Percentiles rank a stretch among this genome's conserved stretches.
Conservation (phyloP, 129 eudicot species). For the Sambucus nigra region DNA sequence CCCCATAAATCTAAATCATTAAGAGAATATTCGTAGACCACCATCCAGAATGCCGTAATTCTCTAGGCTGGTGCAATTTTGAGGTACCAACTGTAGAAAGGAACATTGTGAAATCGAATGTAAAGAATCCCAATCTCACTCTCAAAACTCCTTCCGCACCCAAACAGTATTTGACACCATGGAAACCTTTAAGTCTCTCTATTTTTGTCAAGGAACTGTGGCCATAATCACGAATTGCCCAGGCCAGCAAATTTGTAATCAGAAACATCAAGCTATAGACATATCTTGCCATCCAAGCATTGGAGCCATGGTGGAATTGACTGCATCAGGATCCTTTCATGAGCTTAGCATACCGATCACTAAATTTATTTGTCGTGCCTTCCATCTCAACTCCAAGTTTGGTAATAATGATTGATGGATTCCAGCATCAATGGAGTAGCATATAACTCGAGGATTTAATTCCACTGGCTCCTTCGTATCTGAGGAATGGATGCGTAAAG, state of each 20-base stretch:
- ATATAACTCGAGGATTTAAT: no score
- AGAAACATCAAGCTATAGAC: conserved; percentile 65
- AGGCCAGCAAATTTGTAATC: conserved; percentile 61
- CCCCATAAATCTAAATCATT: conserved; percentile 50
- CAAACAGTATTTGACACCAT: conserved; percentile 56
- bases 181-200: conserved; percentile 46
- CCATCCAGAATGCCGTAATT: conserved; percentile 75
- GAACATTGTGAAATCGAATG: conserved; percentile 63
- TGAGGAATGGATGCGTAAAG: no score
- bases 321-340: conserved; percentile 54
- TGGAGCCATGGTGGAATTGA: conserved; percentile 59
- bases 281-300: conserved; percentile 96
- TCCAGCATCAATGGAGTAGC: no score
- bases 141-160: conserved; percentile 76
- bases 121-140: conserved; percentile 76
- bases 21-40: conserved; percentile 57
- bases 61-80: conserved; percentile 48
- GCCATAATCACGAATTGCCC: conserved; percentile 87
- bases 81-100: conserved; percentile 79
- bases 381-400: conserved; percentile 43
- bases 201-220: conserved; percentile 33
- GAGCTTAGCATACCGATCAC: conserved; percentile 36
- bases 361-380: conserved; percentile 19
- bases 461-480: no score
- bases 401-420: no score